A percentile compares a stretch with the other conserved stretches of the same genome.
These are phyloP conservation scores for Trypanosoma theileri DNA, from an alignment of 208 protist species.

Conservation along the genomic window DNA sequence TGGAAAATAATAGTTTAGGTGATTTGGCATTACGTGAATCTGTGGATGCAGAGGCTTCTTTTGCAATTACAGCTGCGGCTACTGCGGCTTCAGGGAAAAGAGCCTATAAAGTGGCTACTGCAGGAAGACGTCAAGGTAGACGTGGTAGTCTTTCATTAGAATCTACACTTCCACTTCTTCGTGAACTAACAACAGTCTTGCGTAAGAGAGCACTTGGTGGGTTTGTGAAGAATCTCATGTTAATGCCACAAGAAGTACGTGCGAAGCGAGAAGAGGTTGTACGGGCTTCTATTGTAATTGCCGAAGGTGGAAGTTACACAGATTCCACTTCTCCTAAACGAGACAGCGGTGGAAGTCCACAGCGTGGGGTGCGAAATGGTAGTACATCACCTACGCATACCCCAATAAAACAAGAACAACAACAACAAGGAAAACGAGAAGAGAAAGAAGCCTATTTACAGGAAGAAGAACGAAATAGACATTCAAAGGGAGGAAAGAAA, in stretches of 20 bases:
- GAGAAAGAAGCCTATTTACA: background rate
- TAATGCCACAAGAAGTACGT: constrained; percentile 54
- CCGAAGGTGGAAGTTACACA: background rate
- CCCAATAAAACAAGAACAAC: background rate
- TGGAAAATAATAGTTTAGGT: background rate
- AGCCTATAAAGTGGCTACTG: background rate
- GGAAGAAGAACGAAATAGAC: background rate
- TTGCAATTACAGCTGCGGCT: background rate
- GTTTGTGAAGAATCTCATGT: constrained; percentile 47
- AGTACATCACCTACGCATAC: background rate
- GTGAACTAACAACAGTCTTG: constrained; percentile 41
- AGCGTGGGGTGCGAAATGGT: background rate
- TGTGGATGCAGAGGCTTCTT: constrained; percentile 1
- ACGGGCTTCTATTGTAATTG: constrained; percentile 32
- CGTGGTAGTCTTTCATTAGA: background rate
- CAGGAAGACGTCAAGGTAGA: background rate
- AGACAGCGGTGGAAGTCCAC: background rate
- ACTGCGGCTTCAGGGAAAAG: background rate
- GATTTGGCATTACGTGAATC: constrained; percentile 16
- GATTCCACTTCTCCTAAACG: constrained; percentile 6
- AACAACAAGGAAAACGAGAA: background rate
- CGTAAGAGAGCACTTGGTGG: constrained; percentile 40
- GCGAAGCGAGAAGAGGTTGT: constrained; percentile 72
- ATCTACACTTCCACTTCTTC: constrained; percentile 46
- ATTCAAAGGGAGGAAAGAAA: too few species aligned